These are phyloP conservation scores for Malania oleifera DNA, from an alignment of 164 flowering plant genomes.

Conservation along the genomic window DNA sequence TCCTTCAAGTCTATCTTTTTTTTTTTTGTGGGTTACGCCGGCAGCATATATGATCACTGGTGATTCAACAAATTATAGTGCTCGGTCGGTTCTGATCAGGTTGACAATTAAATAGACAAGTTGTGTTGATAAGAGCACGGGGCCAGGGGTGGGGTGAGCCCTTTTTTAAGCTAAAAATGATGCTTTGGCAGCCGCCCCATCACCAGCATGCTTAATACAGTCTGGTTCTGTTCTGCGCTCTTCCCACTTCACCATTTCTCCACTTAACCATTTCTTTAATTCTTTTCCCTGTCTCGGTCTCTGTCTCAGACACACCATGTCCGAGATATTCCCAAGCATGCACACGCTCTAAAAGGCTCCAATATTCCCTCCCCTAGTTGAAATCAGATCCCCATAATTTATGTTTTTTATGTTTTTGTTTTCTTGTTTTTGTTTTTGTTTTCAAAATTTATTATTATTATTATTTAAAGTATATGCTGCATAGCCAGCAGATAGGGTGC, in stretches of 20 bases:
- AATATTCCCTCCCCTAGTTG: no score
- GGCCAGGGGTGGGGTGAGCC: slow-evolving; percentile 3
- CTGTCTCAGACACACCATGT: background rate
- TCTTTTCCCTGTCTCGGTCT: background rate
- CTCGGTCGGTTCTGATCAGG: slow-evolving; percentile 11
- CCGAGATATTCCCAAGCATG: no score
- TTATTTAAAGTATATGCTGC: no score
- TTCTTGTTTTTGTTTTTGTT: no score
- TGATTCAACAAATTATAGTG: slow-evolving; percentile 11
- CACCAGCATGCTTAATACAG: slow-evolving; percentile 7
- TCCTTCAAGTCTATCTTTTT: no score
- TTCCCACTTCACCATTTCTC: slow-evolving; percentile 7
- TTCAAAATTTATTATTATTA: no score
- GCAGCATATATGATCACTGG: no score
- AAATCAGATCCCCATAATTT: no score
- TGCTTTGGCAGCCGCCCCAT: slow-evolving; percentile 6
- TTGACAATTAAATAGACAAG: slow-evolving; percentile 3
- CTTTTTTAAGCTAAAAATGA: background rate
- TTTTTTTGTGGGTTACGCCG: slow-evolving; percentile 4
- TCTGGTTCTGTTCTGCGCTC: slow-evolving; percentile 14
- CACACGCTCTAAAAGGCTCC: no score
- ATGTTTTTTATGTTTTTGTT: no score
- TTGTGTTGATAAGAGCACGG: slow-evolving; percentile 7
- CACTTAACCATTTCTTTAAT: background rate
- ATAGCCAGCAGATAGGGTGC: no score